Conservation (phyloP, 2,329 filamentous ascomycete species). For the Exophiala alcalophila region DNA sequence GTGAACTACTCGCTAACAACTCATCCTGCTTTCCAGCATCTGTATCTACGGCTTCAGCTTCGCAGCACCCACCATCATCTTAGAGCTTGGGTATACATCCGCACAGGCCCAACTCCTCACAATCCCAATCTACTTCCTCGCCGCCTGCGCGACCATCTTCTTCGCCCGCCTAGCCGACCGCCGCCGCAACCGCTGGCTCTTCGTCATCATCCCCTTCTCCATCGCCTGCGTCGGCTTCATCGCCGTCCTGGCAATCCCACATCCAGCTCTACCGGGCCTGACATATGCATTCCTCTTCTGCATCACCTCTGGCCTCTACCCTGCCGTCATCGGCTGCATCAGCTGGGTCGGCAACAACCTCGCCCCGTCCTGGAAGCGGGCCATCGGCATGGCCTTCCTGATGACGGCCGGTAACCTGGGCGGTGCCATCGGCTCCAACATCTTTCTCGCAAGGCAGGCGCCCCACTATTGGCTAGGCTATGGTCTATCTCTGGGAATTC, state of each 20-base stretch:
- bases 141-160: conserved; percentile 30
- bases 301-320: conserved; percentile 42
- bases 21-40: too few species aligned
- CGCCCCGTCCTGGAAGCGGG: conserved; percentile 54
- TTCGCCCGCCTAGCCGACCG: conserved; percentile 33
- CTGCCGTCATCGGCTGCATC: conserved; percentile 43
- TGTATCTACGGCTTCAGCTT: conserved; percentile 22
- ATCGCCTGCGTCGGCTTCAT: conserved; percentile 35
- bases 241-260: conserved; percentile 32
- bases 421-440: conserved; percentile 24
- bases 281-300: conserved; percentile 32
- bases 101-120: conserved; percentile 26
- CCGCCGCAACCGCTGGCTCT: conserved; percentile 34
- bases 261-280: conserved; percentile 23
- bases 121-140: conserved; percentile 38
- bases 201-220: conserved; percentile 36
- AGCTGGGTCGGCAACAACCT: conserved; percentile 61
- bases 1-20: too few species aligned
- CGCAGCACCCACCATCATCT: conserved; percentile 20
- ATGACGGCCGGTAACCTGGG: conserved; percentile 55
- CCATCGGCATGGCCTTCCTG: conserved; percentile 63
- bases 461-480: conserved; percentile 26
- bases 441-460: conserved; percentile 19
- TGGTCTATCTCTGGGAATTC: conserved; percentile 12
- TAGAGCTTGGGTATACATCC: conserved; percentile 30